Conservation (phyloP, 257 asterid species). For the Asclepias syriaca region DNA sequence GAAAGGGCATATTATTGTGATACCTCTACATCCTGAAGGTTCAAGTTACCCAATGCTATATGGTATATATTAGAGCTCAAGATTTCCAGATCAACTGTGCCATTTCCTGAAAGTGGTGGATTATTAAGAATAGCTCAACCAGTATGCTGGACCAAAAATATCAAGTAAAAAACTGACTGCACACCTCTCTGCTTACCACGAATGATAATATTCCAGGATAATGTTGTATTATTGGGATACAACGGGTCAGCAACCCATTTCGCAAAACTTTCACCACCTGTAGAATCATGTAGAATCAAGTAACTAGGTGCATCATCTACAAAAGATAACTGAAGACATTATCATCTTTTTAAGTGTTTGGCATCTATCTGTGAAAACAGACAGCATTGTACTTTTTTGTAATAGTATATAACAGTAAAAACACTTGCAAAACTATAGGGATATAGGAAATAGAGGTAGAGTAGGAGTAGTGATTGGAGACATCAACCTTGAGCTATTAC, state of each 20-base stretch:
- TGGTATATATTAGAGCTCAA: conserved; percentile 11
- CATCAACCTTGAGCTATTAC: conserved; percentile 21
- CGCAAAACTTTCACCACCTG: conserved; percentile 17
- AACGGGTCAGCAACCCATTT: conserved; percentile 23
- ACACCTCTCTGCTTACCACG: conserved; percentile 6
- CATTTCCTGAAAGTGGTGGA: conserved; percentile 13
- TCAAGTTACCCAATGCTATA: conserved; percentile 17
- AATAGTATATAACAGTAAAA: too few relatives aligned
- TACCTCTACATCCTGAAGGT: conserved; percentile 24
- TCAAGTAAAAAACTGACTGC: conserved; percentile 1
- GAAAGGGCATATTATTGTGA: background rate
- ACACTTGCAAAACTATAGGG: background rate
- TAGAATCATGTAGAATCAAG: background rate
- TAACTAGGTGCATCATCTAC: too few relatives aligned
- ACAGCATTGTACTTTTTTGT: too few relatives aligned
- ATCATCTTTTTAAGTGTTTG: too few relatives aligned
- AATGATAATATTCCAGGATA: conserved; percentile 15
- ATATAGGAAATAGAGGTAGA: background rate
- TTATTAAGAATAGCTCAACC: background rate
- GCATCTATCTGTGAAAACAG: too few relatives aligned
- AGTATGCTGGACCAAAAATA: background rate
- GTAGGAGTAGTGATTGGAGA: background rate
- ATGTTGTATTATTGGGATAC: conserved; percentile 9
- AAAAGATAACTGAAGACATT: too few relatives aligned
- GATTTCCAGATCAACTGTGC: conserved; percentile 21